Conservation (phyloP, 495 filamentous ascomycete species). For the Penicillium roqueforti region DNA sequence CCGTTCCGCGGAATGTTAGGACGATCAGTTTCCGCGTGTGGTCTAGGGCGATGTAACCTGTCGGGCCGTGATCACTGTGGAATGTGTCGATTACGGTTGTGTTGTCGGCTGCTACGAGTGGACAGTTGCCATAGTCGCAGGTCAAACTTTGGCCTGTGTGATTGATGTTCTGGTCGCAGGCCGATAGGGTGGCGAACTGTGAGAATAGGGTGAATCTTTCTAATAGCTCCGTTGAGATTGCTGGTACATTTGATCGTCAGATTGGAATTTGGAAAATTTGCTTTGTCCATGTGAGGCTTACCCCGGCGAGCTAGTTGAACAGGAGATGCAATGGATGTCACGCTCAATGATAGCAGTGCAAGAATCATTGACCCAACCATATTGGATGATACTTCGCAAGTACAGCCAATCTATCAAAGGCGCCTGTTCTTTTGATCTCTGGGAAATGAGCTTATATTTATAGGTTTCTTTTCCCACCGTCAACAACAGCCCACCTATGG, state of each 20-base stretch:
- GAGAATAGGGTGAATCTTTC: neutral
- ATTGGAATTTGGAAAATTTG: neutral
- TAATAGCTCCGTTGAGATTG: neutral
- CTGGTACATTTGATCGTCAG: neutral
- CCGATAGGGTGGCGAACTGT: neutral
- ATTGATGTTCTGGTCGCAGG: conserved; percentile 5
- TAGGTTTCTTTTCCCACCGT: neutral
- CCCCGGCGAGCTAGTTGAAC: neutral
- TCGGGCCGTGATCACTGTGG: neutral
- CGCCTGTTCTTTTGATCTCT: too few relatives aligned
- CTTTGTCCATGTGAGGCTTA: neutral
- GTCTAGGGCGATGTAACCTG: conserved; percentile 1
- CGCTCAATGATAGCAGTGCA: neutral
- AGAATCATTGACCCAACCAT: neutral
- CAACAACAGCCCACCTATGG: neutral
- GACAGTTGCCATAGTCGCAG: neutral
- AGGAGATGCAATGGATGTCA: neutral
- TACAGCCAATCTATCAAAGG: too few relatives aligned
- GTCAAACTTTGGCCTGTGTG: neutral
- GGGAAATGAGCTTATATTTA: neutral
- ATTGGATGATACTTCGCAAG: neutral
- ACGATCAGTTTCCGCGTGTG: neutral
- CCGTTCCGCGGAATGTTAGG: neutral
- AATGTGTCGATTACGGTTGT: neutral
- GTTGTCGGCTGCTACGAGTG: neutral